Base-by-base conservation (phyloP, 192 early-diverging fungal genomes). In the Jimgerdemannia flammicorona region DNA sequence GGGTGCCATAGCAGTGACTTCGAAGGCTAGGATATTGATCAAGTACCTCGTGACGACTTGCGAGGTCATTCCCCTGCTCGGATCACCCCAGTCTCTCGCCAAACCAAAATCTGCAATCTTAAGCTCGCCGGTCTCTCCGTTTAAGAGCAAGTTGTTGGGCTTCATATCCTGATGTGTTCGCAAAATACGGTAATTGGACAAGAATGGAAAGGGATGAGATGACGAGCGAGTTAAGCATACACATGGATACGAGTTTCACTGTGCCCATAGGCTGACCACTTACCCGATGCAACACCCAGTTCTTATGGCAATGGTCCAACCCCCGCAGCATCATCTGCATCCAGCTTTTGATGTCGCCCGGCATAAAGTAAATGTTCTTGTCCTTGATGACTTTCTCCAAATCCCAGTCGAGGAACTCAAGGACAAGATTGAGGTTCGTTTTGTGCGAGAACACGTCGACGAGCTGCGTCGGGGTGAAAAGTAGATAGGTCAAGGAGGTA, bases 51-150 rank as follows among this genome's bases (percentile, higher is more conserved):
- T 98, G 14, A 99, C 97, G 3, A 97, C 96, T 76, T 98, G 92
- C 43, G 96, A 92, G 3, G 97, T 96, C 93, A 99, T 93, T 18
- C 87, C 87, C 42, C 90, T 87, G 44, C 79, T 83, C 9, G 91
- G 88, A 79, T 96, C 93, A 54, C 93, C 96, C 87, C 88, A 99
- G 74, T 97, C 95, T n/a, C 96, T 79, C n/a, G 98, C 95, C 44
- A 99, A 83, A 83, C 98, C 98, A 81, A 99, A 99, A 94, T 99
- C 98, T 0, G 95, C 98, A 83, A 99, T 84, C 77, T 99, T 99
- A 41, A 99, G 83, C 75, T 95, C 90, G 4, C 98, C 98, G 8
- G 49, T 59, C 78, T 96, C 91, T 3, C 84, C 85, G 0, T 90
- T 92, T 72, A 95, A 85, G 43, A 93, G 77, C 83, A 95, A 90